A percentile compares a stretch with the other conserved stretches of the same genome.
phyloP scores from a whole-genome alignment of 768 basidiomycete species.

The Phlebiopsis gigantea region DNA sequence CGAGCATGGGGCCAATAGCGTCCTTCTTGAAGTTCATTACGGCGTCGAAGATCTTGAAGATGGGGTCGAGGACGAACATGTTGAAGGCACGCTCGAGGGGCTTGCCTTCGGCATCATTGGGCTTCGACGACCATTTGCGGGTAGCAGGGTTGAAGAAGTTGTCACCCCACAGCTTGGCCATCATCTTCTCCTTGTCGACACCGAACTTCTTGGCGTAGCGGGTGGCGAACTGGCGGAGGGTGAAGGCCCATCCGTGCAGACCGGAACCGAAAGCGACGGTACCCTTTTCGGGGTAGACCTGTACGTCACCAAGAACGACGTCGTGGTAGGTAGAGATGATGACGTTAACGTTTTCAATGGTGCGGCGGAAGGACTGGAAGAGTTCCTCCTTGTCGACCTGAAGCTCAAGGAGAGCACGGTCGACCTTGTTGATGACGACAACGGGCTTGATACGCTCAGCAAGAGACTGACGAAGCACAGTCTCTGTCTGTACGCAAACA shows the following conservation, averaged over 20 bases:
- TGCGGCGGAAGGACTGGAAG: slow-evolving; percentile 96
- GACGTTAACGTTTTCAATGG: slow-evolving; percentile 97
- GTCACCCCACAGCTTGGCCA: slow-evolving; percentile 97
- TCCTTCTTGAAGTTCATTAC: slow-evolving; percentile 99
- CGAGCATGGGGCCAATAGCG: slow-evolving; percentile 71
- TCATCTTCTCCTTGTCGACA: slow-evolving; percentile 98
- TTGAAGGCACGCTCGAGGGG: slow-evolving; percentile 98
- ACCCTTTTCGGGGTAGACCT: slow-evolving; percentile 97
- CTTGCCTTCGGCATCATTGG: slow-evolving; percentile 74
- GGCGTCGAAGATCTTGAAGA: slow-evolving; percentile 96
- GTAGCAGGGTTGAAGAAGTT: slow-evolving; percentile 98
- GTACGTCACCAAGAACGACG: slow-evolving; percentile 89
- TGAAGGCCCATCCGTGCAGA: slow-evolving; percentile 99
- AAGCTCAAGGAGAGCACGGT: slow-evolving; percentile 97
- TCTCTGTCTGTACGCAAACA: slow-evolving; percentile 99
- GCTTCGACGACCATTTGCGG: slow-evolving; percentile 90
- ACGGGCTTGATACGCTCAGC: slow-evolving; percentile 99
- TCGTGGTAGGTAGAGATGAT: slow-evolving; percentile 98
- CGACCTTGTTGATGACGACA: slow-evolving; percentile 99
- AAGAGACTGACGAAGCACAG: slow-evolving; percentile 94
- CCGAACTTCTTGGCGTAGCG: slow-evolving; percentile 98
- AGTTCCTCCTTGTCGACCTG: slow-evolving; percentile 96
- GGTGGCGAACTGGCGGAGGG: slow-evolving; percentile 92
- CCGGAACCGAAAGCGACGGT: slow-evolving; percentile 99
- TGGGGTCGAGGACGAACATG: slow-evolving; percentile 96